Evolutionary conservation across 179 eudicot genomes (phyloP).

Genomic region (Pouteria campechiana): DNA sequence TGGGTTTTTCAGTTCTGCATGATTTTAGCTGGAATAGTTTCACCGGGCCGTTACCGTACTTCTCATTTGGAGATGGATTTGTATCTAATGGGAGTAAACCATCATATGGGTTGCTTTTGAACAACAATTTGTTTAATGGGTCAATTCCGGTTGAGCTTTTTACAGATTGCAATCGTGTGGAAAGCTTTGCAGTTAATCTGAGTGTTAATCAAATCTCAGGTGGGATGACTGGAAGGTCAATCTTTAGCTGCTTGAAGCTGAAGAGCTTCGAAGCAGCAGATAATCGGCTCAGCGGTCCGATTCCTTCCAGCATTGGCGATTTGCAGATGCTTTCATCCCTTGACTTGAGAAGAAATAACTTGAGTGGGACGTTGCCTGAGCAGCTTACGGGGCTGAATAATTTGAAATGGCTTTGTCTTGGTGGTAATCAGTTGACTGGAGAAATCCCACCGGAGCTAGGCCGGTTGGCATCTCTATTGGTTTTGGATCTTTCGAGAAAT

Average conservation of each 20-base stretch:
- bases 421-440: constrained; percentile 30
- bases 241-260: constrained; percentile 25
- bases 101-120: constrained; percentile 23
- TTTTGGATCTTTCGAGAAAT: constrained; percentile 36
- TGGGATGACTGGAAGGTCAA: constrained; percentile 9
- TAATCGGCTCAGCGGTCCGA: constrained; percentile 27
- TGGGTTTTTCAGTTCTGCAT: constrained; percentile 17
- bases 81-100: constrained; percentile 1
- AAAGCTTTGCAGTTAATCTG: constrained; percentile 28
- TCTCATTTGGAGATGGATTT: constrained; percentile 19
- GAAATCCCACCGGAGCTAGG: constrained; percentile 25
- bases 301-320: constrained; percentile 22
- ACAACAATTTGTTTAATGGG: constrained; percentile 29
- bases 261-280: constrained; percentile 33
- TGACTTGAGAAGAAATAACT: constrained; percentile 24
- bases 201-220: constrained; percentile 40
- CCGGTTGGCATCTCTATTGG: constrained; percentile 22
- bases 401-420: constrained; percentile 22
- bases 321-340: constrained; percentile 30
- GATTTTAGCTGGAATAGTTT: constrained; percentile 43
- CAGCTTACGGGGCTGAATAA: constrained; percentile 26
- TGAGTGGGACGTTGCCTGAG: constrained; percentile 33
- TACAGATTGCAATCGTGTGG: constrained; percentile 21
- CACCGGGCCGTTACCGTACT: constrained; percentile 24
- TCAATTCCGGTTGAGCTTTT: constrained; percentile 21